Percentiles rank a stretch among this genome's conserved stretches.
Evolutionary conservation across 140 eudicot genomes (phyloP).

Genomic region (Stevia rebaudiana): DNA sequence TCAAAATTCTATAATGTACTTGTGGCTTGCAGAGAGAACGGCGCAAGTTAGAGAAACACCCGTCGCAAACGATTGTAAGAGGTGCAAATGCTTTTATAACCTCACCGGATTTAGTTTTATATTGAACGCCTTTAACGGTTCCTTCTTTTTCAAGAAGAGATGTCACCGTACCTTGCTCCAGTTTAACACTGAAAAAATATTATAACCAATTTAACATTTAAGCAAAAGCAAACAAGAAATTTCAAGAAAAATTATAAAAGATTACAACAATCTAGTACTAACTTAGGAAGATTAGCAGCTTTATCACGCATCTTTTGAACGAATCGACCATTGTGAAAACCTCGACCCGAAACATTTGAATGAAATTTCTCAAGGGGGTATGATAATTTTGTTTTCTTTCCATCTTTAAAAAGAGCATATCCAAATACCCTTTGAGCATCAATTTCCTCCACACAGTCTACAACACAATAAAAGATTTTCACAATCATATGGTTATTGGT

Average conservation of each 20-base stretch:
- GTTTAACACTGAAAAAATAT: conserved; percentile 33
- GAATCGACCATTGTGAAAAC: conserved; percentile 68
- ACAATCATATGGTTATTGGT: neutral
- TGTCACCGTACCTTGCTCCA: conserved; percentile 58
- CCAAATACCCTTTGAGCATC: conserved; percentile 53
- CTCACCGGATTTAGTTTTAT: conserved; percentile 46
- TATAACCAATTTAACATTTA: neutral
- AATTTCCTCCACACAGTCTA: conserved; percentile 61
- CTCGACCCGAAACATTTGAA: conserved; percentile 52
- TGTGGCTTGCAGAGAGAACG: conserved; percentile 56
- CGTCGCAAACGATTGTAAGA: conserved; percentile 63
- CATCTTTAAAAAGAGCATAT: conserved; percentile 59
- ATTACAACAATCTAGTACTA: neutral
- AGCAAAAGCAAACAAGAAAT: neutral
- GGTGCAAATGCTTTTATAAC: conserved; percentile 44
- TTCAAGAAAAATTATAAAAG: neutral
- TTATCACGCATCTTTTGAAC: conserved; percentile 57
- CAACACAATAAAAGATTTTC: conserved; percentile 2
- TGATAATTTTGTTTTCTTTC: conserved; percentile 37
- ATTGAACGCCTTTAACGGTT: conserved; percentile 45
- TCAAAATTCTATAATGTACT: conserved; percentile 24
- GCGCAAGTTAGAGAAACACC: conserved; percentile 60
- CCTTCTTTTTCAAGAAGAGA: conserved; percentile 50
- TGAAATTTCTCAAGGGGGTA: conserved; percentile 48
- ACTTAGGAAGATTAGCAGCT: conserved; percentile 54